These are phyloP conservation scores for Osmanthus fragrans DNA, from an alignment of 257 asterid species.

Conservation along the genomic window DNA sequence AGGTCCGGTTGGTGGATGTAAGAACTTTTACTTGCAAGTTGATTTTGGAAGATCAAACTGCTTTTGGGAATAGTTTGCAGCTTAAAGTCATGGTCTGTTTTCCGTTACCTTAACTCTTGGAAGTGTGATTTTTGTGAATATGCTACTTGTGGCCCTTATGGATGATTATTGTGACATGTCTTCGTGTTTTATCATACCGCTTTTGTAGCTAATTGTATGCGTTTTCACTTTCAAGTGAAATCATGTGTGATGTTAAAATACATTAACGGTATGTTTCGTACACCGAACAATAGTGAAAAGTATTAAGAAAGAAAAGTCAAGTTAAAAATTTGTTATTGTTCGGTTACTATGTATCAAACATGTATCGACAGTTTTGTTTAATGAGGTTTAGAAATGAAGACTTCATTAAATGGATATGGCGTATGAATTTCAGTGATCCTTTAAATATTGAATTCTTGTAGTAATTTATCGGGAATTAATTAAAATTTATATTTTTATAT, in stretches of 20 bases:
- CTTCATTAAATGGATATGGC: too few species aligned
- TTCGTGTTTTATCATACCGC: not conserved
- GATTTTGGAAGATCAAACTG: not conserved
- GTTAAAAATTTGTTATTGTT: too few species aligned
- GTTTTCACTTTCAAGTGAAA: not conserved
- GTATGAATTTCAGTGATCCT: too few species aligned
- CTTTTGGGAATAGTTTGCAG: not conserved
- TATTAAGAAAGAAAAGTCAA: too few species aligned
- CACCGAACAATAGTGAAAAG: too few species aligned
- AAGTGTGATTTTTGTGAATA: not conserved
- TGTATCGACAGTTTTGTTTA: too few species aligned
- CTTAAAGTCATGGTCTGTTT: not conserved
- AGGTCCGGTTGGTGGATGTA: not conserved
- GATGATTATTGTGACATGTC: not conserved
- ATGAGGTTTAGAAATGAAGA: too few species aligned
- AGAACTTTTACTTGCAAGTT: not conserved
- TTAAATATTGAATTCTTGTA: too few species aligned
- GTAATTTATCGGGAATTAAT: too few species aligned
- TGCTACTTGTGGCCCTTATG: not conserved
- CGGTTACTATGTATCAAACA: too few species aligned
- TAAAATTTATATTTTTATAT: too few species aligned
- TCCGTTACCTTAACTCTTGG: not conserved
- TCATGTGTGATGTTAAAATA: not conserved
- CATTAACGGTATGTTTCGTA: not conserved
- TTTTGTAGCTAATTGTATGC: not conserved